Base-by-base conservation (phyloP, 768 basidiomycete genomes). In the Leccinellum albellum region DNA sequence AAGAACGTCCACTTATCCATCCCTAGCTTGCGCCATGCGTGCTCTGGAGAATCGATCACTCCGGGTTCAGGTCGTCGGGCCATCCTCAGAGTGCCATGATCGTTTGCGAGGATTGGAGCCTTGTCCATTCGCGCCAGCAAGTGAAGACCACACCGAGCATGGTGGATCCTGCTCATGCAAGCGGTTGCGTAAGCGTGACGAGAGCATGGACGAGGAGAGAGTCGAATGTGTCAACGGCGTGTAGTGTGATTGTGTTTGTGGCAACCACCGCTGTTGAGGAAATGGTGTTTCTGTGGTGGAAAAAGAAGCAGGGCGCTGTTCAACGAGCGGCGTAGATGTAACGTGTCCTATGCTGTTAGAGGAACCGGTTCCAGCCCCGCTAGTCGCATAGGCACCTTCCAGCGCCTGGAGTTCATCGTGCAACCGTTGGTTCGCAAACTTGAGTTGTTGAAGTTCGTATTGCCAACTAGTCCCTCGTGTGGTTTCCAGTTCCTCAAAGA, bases 401-500 rank as follows among this genome's bases (percentile, higher is more conserved):
- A 82, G 70, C 17, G 64, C 68, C 23, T 67, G 68, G 28, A 85
- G 59, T 64, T 91, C 88, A 47, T 88, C 87, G 51, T 70, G 70
- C 54, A 92, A 61, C 58, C 84, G 72, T 71, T 83, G 78, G 65
- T 92, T 93, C 52, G 80, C 77, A 64, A 86, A 85, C 66, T 85
- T 80, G 61, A 94, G 77, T 70, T 94, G 90, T 73, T 92, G 88
- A 49, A 95, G 77, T 74, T 94, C 91, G 63, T 93, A 96, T 74
- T 96, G 94, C 94, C 94, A 97, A 61, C 90, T 92, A 31, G 87
- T 87, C 12, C 82, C 86, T 5, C 87, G 75, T 14, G 74, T 70
- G 0, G 81, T 79, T 44, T 88, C 84, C 14, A 94, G 78, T 68
- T 91, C 89, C 40, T 83, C 84, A 59, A 92, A 93, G 17, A 93